phyloP scores from a whole-genome alignment of 179 eudicot genomes.

The Vitellaria paradoxa region DNA sequence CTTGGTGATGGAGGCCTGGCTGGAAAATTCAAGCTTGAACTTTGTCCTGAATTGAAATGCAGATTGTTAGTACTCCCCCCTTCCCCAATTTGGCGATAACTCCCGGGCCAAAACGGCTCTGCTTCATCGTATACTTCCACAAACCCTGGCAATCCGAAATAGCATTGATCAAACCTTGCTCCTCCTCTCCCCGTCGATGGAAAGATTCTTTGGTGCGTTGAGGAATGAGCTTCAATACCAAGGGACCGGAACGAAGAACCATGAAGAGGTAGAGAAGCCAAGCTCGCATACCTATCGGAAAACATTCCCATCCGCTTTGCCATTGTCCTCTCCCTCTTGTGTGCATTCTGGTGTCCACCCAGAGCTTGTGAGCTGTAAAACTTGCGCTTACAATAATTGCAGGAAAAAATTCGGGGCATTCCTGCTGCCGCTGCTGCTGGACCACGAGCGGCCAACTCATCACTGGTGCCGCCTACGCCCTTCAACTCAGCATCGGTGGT shows the following conservation, averaged over 20 bases:
- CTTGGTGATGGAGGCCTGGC: slow-evolving; percentile 10
- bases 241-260: slow-evolving; percentile 39
- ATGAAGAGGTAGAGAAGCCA: slow-evolving; percentile 49
- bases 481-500: slow-evolving; percentile 11
- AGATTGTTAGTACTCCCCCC: too few relatives aligned
- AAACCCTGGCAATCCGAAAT: slow-evolving; percentile 17
- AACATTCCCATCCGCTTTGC: slow-evolving; percentile 49
- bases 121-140: slow-evolving; percentile 19
- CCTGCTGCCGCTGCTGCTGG: slow-evolving; percentile 12
- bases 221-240: slow-evolving; percentile 45
- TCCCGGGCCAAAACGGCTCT: slow-evolving; percentile 14
- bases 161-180: slow-evolving; percentile 28
- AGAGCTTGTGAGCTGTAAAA: slow-evolving; percentile 60
- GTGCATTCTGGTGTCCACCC: slow-evolving; percentile 65
- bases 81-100: slow-evolving; percentile 4
- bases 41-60: neutral
- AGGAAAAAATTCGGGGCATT: slow-evolving; percentile 35
- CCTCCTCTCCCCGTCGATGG: slow-evolving; percentile 21
- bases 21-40: slow-evolving; percentile 13
- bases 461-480: neutral
- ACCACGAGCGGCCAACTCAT: neutral
- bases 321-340: slow-evolving; percentile 49
- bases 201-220: slow-evolving; percentile 30
- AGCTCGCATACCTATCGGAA: slow-evolving; percentile 41
- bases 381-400: slow-evolving; percentile 50